Percentiles rank a stretch among this genome's conserved stretches.
phyloP scores from a whole-genome alignment of 164 flowering plant genomes.

The Chloranthus sessilifolius region DNA sequence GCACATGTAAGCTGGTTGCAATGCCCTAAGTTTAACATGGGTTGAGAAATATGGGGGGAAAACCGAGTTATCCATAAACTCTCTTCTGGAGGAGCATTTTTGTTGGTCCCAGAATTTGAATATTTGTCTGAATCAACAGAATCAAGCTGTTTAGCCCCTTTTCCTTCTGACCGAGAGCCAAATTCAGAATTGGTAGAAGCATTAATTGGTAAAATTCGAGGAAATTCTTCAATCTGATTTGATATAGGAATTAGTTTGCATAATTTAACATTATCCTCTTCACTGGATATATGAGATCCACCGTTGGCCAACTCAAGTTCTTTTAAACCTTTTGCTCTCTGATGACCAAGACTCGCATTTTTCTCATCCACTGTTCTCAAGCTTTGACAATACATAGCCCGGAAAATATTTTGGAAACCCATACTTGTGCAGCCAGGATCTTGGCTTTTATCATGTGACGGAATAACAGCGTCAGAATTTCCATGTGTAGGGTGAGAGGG shows the following conservation, averaged over 20 bases:
- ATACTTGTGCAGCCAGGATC: constrained; percentile 22
- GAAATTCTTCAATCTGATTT: constrained; percentile 17
- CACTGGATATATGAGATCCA: constrained; percentile 23
- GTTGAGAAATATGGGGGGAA: constrained; percentile 28
- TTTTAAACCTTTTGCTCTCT: constrained; percentile 16
- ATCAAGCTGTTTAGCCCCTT: constrained; percentile 11
- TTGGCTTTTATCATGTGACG: constrained; percentile 11
- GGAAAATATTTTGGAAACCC: constrained; percentile 63
- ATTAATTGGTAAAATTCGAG: constrained; percentile 14
- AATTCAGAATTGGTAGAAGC: constrained; percentile 16
- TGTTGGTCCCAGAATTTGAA: constrained; percentile 10
- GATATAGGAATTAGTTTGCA: constrained; percentile 12
- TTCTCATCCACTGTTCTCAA: constrained; percentile 12
- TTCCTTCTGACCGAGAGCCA: constrained; percentile 23
- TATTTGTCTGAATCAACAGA: constrained; percentile 11
- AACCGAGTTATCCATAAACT: constrained; percentile 74
- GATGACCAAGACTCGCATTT: constrained; percentile 11
- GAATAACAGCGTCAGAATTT: constrained; percentile 18
- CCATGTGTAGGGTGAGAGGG: constrained; percentile 20
- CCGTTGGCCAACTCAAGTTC: constrained; percentile 22
- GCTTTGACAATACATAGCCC: constrained; percentile 44
- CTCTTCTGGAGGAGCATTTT: constrained; percentile 22
- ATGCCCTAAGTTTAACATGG: constrained; percentile 16
- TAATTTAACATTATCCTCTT: constrained; percentile 11
- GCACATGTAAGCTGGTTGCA: constrained; percentile 5